Evolutionary conservation across 2,329 filamentous ascomycete species (phyloP), one percentile per base, ranked within the genome.

Genomic region (Colletotrichum sp.): DNA sequence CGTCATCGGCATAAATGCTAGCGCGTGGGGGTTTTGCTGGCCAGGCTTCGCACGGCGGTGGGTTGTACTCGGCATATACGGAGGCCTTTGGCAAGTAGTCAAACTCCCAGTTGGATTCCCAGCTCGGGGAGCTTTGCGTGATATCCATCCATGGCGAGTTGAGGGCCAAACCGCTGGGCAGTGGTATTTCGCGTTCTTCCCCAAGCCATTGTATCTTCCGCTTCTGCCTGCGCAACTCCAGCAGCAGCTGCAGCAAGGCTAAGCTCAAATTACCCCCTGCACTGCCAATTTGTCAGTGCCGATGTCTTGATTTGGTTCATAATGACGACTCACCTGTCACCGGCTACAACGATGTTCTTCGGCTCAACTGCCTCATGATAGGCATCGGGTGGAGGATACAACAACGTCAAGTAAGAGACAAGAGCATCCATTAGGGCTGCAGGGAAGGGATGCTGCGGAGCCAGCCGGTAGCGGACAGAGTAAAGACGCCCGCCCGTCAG

Each of bases 361-460:
- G 95, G 88, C 7, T 88, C 85, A 2, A 96, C 90, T 4, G 94
- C 86, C 16, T 89, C 87, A 82, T 97, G 95, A 60, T 92, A 89
- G 0, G 94, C 90, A 21, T 89, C 93, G 0, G 90, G 87, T 0
- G 93, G 93, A 15, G 95, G 95, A 79, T 95, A 93, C 2, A 97
- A 87, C 8, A 96, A 87, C 1, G 90, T 91, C 44, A 97, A 88
- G 80, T 96, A 97, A 0, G 93, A 92, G 36, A 93, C 87, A 12
- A 96, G 84, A 2, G 91, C 93, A 81, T 97, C 95, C 59, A 96
- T 85, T 8, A 97, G 84, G 3, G 94, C 94, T 0, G 93, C 88
- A 0, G 95, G 95, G 81, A 97, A 97, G 0, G 94, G 91, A 76
- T 93, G 85, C 81, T 96, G 93, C 0, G 95, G 95, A 15, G 94